Conservation (phyloP, 169 alveolate species). For the Plasmodium coatneyi region DNA sequence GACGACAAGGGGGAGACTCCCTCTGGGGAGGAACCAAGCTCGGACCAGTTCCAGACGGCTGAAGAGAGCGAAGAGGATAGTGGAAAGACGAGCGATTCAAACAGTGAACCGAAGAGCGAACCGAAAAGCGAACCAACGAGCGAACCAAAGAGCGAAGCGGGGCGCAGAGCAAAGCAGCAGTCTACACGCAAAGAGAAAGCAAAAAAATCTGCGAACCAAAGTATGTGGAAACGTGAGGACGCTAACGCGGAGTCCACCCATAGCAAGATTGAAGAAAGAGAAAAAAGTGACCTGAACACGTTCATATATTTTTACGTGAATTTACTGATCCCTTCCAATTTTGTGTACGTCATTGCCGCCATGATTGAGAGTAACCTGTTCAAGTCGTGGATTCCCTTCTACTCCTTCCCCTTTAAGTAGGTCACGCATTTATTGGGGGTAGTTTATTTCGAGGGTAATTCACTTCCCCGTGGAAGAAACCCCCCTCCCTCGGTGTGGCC, state of each 20-base stretch:
- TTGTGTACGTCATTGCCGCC: conserved; percentile 36
- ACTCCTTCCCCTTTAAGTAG: conserved; percentile 49
- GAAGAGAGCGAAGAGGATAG: not conserved
- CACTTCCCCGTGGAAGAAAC: not conserved
- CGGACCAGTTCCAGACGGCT: conserved; percentile 9
- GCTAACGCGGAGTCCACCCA: not conserved
- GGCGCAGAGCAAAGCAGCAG: not conserved
- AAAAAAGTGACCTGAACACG: conserved; percentile 44
- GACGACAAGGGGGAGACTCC: not conserved
- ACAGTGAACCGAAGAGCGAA: not conserved
- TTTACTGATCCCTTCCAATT: conserved; percentile 52
- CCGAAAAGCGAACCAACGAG: not conserved
- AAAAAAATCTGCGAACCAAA: not conserved
- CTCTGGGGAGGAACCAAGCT: not conserved
- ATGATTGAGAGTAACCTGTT: conserved; percentile 23
- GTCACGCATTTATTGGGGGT: not conserved
- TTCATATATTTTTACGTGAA: conserved; percentile 46
- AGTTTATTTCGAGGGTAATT: not conserved
- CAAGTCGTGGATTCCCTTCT: conserved; percentile 55
- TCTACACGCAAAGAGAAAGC: not conserved
- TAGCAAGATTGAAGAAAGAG: conserved; percentile 22
- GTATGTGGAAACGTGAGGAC: not conserved
- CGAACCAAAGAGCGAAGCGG: not conserved
- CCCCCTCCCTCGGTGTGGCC: not conserved
- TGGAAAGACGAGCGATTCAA: not conserved